These are phyloP conservation scores for Pleurotus pulmonarius DNA, from an alignment of 768 basidiomycete genomes.

Conservation along the genomic window DNA sequence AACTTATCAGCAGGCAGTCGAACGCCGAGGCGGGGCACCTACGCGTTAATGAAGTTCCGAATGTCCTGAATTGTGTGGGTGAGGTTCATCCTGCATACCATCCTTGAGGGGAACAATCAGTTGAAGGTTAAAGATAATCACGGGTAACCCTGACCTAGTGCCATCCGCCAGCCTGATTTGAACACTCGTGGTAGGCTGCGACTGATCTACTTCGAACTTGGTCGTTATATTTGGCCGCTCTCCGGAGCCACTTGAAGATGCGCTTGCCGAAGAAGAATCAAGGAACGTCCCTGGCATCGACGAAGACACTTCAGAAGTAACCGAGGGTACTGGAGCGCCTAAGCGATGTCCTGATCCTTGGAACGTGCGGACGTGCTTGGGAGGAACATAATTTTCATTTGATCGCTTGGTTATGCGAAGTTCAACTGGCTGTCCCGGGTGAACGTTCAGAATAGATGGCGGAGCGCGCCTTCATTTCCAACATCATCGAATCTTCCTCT, in stretches of 20 bases:
- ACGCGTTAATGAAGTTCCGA: slow-evolving; percentile 88
- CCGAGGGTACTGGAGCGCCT: slow-evolving; percentile 68
- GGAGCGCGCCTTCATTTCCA: slow-evolving; percentile 62
- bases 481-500: too few relatives aligned
- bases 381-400: slow-evolving; percentile 67
- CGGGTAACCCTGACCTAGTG: slow-evolving; percentile 51
- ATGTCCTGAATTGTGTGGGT: slow-evolving; percentile 87
- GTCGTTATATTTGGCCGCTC: slow-evolving; percentile 40
- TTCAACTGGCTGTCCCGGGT: slow-evolving; percentile 77
- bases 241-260: slow-evolving; percentile 15
- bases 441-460: slow-evolving; percentile 68
- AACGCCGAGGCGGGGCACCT: slow-evolving; percentile 27
- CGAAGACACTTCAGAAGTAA: not conserved
- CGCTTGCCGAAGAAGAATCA: slow-evolving; percentile 17
- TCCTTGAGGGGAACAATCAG: slow-evolving; percentile 32
- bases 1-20: not conserved
- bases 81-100: slow-evolving; percentile 85
- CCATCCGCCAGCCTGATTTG: slow-evolving; percentile 92
- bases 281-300: slow-evolving; percentile 66
- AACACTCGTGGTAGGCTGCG: slow-evolving; percentile 79
- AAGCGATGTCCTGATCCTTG: slow-evolving; percentile 76
- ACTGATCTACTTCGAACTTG: slow-evolving; percentile 79
- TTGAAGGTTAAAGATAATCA: not conserved
- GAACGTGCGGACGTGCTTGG: slow-evolving; percentile 52
- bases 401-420: slow-evolving; percentile 70